Percentiles rank a stretch among this genome's conserved stretches.
Evolutionary conservation across 2,329 filamentous ascomycete species (phyloP).

Genomic region (Plectosphaerella plurivora): DNA sequence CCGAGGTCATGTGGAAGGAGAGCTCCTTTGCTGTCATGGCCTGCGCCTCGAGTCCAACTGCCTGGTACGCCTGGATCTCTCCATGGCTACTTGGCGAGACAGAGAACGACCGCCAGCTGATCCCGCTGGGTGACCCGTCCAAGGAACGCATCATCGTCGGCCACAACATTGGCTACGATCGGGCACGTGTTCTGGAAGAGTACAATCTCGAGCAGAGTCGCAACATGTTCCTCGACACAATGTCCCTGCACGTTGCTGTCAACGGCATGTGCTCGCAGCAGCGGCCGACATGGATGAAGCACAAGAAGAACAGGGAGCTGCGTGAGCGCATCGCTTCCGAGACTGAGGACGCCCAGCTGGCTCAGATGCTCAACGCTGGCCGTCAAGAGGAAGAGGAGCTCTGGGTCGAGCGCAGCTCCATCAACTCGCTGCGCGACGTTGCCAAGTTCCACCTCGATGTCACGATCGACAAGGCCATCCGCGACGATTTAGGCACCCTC

Average conservation of each 20-base stretch:
- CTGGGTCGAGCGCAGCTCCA: constrained; percentile 90
- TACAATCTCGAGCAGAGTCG: constrained; percentile 78
- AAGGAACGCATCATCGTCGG: constrained; percentile 78
- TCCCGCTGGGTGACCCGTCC: constrained; percentile 76
- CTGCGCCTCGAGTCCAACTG: constrained; percentile 80
- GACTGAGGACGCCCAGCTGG: constrained; percentile 66
- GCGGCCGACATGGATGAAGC: constrained; percentile 94
- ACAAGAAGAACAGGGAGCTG: constrained; percentile 83
- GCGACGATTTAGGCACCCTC: constrained; percentile 82
- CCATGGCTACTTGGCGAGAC: constrained; percentile 90
- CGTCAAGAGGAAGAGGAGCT: constrained; percentile 87
- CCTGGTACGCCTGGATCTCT: constrained; percentile 97
- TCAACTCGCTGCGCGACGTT: constrained; percentile 92
- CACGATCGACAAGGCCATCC: constrained; percentile 81
- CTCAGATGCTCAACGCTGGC: constrained; percentile 63
- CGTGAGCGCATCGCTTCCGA: constrained; percentile 73
- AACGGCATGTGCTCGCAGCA: constrained; percentile 99
- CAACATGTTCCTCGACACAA: constrained; percentile 90
- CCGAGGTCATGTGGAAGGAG: constrained; percentile 94
- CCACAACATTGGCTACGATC: constrained; percentile 94
- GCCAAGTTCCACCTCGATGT: constrained; percentile 94
- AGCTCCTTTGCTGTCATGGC: constrained; percentile 95
- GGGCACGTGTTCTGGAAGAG: constrained; percentile 83
- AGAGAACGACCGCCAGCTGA: constrained; percentile 70
- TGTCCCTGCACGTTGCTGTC: constrained; percentile 95